Conservation (phyloP, 2,329 filamentous ascomycete species). For the Massarina eburnea region DNA sequence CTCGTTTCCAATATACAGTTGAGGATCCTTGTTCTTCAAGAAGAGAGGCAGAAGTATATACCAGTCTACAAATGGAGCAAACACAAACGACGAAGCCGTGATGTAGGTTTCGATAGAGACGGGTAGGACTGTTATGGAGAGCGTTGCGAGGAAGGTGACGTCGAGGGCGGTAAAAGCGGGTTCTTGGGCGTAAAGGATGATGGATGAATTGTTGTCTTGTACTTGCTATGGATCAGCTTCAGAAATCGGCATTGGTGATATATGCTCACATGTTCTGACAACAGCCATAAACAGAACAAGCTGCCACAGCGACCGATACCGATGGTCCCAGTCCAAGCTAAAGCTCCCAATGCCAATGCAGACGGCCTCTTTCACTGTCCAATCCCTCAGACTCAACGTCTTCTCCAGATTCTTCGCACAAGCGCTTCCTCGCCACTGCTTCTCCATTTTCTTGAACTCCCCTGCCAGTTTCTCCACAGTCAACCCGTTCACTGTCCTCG, state of each 20-base stretch:
- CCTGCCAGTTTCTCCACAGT: constrained; percentile 25
- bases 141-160: constrained; percentile 23
- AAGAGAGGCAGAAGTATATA: constrained; percentile 35
- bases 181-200: constrained; percentile 37
- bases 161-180: constrained; percentile 39
- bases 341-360: constrained; percentile 43
- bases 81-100: constrained; percentile 27
- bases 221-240: constrained; percentile 5
- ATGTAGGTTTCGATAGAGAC: constrained; percentile 24
- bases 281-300: constrained; percentile 37
- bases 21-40: constrained; percentile 29
- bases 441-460: constrained; percentile 24
- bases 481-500: constrained; percentile 20
- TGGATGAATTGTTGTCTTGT: constrained; percentile 2
- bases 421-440: constrained; percentile 23
- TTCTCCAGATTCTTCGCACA: constrained; percentile 23
- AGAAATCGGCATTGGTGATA: not conserved
- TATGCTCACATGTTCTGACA: constrained; percentile 14
- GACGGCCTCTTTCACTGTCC: constrained; percentile 25
- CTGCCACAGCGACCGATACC: constrained; percentile 40
- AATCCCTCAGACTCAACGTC: constrained; percentile 14
- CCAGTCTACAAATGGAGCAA: constrained; percentile 43
- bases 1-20: constrained; percentile 41
- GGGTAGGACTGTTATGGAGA: constrained; percentile 21
- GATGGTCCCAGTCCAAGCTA: constrained; percentile 38